Conservation (phyloP, 345 rosid species). For the Boechera retrofracta region DNA sequence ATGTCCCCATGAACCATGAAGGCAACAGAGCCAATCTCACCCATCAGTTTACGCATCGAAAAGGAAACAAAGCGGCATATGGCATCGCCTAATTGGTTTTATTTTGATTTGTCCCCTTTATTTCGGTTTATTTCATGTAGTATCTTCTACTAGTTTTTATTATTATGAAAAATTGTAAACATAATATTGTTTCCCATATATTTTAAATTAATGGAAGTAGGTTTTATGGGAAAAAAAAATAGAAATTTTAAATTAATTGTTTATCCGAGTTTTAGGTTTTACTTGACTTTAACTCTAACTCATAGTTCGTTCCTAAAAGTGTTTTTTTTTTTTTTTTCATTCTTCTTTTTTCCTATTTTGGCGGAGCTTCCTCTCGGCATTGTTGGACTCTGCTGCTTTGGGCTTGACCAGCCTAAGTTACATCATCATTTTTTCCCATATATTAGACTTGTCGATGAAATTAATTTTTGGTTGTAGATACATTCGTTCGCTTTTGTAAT, state of each 20-base stretch:
- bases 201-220: no score
- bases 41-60: no score
- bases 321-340: neutral
- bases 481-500: constrained; percentile 1
- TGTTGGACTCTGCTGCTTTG: neutral
- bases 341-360: neutral
- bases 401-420: constrained; percentile 3
- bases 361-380: constrained; percentile 19
- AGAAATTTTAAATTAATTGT: neutral
- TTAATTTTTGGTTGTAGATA: neutral
- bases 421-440: neutral
- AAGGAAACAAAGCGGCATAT: no score
- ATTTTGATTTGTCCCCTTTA: no score
- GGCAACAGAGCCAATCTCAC: no score
- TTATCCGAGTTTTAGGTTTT: neutral
- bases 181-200: no score
- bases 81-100: no score
- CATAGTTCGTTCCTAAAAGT: neutral
- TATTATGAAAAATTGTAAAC: no score
- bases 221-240: no score
- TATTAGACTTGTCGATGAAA: neutral
- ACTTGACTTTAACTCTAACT: constrained; percentile 2
- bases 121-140: no score
- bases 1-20: no score
- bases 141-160: no score